phyloP scores from a whole-genome alignment of 768 basidiomycete species.

The Crassisporium funariophilum region DNA sequence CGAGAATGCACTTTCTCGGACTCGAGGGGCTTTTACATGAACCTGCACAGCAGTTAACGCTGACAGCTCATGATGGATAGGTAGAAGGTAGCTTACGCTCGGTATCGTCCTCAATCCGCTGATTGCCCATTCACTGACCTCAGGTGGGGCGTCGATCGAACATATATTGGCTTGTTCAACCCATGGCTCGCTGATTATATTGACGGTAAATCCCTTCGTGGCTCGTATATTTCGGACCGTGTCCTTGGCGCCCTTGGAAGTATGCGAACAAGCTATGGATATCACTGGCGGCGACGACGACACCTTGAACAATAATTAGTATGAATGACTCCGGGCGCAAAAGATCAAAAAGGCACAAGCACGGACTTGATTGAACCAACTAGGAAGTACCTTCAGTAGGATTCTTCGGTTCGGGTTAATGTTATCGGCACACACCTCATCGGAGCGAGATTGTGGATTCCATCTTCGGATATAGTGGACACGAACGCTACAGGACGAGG shows the following conservation, averaged over 20 bases:
- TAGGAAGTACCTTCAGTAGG: too few species aligned
- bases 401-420: neutral
- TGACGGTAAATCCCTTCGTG: slow-evolving; percentile 71
- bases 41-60: slow-evolving; percentile 29
- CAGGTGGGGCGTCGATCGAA: slow-evolving; percentile 53
- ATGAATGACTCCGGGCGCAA: slow-evolving; percentile 8
- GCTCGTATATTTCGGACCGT: slow-evolving; percentile 64
- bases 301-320: slow-evolving; percentile 43
- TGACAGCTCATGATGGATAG: too few species aligned
- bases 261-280: slow-evolving; percentile 47
- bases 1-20: slow-evolving; percentile 64
- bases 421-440: slow-evolving; percentile 37
- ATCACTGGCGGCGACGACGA: slow-evolving; percentile 65
- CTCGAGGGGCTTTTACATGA: slow-evolving; percentile 53
- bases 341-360: neutral
- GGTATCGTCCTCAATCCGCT: slow-evolving; percentile 60
- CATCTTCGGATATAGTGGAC: slow-evolving; percentile 55
- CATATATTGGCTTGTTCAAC: slow-evolving; percentile 56
- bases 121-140: slow-evolving; percentile 60
- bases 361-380: slow-evolving; percentile 44
- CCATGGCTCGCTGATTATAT: slow-evolving; percentile 75
- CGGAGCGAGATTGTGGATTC: slow-evolving; percentile 60
- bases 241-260: slow-evolving; percentile 46
- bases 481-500: slow-evolving; percentile 75
- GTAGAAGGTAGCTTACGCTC: slow-evolving; percentile 45